Evolutionary conservation across 2,329 filamentous ascomycete genomes (phyloP), one percentile per base, ranked within the genome.

Genomic region (Rasamsonia emersonii): DNA sequence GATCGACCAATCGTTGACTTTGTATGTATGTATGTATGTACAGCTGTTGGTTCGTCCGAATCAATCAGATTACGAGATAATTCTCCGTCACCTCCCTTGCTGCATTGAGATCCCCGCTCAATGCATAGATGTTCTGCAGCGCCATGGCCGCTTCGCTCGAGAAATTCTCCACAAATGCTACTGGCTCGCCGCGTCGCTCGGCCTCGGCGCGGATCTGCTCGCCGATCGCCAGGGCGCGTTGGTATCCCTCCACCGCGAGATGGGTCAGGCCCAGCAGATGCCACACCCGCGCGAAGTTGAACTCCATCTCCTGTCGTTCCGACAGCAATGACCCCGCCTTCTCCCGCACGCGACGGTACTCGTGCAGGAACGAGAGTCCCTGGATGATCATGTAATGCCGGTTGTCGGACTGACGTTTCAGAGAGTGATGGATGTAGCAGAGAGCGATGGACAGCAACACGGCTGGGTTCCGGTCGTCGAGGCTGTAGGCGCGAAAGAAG

Each of bases 321-420:
- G 62, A 48, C 1, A 61, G 56, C 4, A 59, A 44, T 6, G 52
- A 53, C 4, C 56, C 59, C 18, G 58, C 51, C 54, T 38, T 64
- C 58, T 38, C 63, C 16, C 82, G 70, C 16, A 75, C 52, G 3
- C 75, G 67, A 43, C 82, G 79, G 58, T 93, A 93, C 20, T 75
- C 67, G 36, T 79, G 75, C 36, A 96, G 61, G 48, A 94, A 95
- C 0, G 79, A 68, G 30, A 95, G 71, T 0, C 86, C 91, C 54
- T 96, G 88, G 42, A 85, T 70, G 24, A 95, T 77, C 24, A 86
- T 75, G 50, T 84, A 89, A 52, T 96, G 89, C 2, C 91, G 70
- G 53, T 96, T 96, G 28, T 89, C 85, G 0, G 82, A 79, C 56
- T 93, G 85, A 2, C 89, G 75, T 56, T 96, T 95, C 50, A 95